Conservation (phyloP, 441 rosid genomes). For the Brassica hybrid region DNA sequence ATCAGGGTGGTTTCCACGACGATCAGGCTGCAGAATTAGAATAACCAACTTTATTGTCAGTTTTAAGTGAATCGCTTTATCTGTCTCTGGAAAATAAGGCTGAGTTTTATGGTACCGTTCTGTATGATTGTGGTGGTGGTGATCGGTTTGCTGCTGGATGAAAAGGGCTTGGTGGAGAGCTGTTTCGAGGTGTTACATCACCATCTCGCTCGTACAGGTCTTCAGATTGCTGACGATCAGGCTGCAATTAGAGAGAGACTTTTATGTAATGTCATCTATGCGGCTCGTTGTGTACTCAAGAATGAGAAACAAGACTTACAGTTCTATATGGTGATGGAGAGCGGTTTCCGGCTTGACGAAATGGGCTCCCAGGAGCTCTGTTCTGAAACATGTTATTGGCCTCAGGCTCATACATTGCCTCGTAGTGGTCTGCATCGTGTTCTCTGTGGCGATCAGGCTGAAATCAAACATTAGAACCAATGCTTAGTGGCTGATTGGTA, state of each 20-base stretch:
- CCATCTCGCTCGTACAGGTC: slow-evolving; percentile 26
- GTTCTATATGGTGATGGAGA: slow-evolving; percentile 31
- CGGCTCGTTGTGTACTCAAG: slow-evolving; percentile 4
- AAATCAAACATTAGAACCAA: slow-evolving; percentile 10
- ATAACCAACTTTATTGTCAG: neutral
- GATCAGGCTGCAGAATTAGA: slow-evolving; percentile 28
- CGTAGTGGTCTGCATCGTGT: slow-evolving; percentile 17
- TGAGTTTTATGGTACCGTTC: slow-evolving; percentile 19
- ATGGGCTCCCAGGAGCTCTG: slow-evolving; percentile 30
- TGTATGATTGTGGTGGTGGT: slow-evolving; percentile 29
- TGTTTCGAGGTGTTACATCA: slow-evolving; percentile 31
- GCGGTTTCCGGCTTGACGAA: slow-evolving; percentile 19
- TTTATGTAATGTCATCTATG: slow-evolving; percentile 26
- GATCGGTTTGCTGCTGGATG: slow-evolving; percentile 33
- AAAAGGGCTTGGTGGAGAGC: slow-evolving; percentile 38
- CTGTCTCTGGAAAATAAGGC: neutral
- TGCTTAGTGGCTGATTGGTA: slow-evolving; percentile 17
- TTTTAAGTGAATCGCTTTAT: neutral
- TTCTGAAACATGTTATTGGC: slow-evolving; percentile 6
- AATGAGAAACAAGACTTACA: slow-evolving; percentile 27
- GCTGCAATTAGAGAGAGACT: slow-evolving; percentile 11
- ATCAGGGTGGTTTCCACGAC: neutral
- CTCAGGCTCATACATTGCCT: slow-evolving; percentile 36
- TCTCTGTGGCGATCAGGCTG: slow-evolving; percentile 31
- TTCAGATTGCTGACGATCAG: slow-evolving; percentile 19